A percentile compares a stretch with the other conserved stretches of the same genome.
Conservation (phyloP, 1,139 yeast genomes). For the Hyphopichia khmerensis region DNA sequence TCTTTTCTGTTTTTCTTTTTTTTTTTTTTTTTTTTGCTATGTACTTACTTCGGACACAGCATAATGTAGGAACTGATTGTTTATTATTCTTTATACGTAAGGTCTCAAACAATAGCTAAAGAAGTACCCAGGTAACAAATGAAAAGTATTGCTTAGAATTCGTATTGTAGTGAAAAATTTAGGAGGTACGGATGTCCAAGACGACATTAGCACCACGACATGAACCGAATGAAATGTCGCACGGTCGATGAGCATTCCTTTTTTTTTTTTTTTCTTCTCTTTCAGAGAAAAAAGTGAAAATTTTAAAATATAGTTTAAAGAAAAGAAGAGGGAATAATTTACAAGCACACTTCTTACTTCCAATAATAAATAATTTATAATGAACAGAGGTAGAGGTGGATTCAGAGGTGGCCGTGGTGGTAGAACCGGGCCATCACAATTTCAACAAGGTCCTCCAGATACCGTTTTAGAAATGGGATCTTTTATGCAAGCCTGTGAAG, state of each 20-base stretch:
- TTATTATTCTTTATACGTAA: too few species aligned
- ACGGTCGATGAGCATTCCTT: slow-evolving; percentile 13
- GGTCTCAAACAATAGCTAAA: too few species aligned
- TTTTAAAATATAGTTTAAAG: slow-evolving; percentile 10
- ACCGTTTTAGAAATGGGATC: slow-evolving; percentile 92
- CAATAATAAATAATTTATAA: slow-evolving; percentile 13
- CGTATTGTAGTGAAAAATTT: too few species aligned
- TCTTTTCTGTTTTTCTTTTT: too few species aligned
- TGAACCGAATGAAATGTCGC: slow-evolving; percentile 4
- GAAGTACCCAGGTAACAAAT: too few species aligned
- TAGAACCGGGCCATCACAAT: slow-evolving; percentile 50
- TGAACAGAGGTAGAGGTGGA: slow-evolving; percentile 73
- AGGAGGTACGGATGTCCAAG: background rate
- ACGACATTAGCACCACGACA: background rate
- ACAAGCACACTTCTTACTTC: background rate
- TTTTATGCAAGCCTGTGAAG: slow-evolving; percentile 91
- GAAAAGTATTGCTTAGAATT: too few species aligned
- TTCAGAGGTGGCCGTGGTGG: slow-evolving; percentile 69
- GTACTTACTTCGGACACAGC: too few species aligned
- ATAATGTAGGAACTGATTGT: too few species aligned
- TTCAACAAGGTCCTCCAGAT: slow-evolving; percentile 90
- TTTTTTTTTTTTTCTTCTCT: slow-evolving; percentile 8
- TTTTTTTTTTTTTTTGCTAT: too few species aligned
- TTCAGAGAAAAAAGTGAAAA: slow-evolving; percentile 10
- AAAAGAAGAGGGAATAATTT: background rate